Evolutionary conservation across 2,329 filamentous ascomycete species (phyloP).

Genomic region (Ascochyta viciae-villosae): DNA sequence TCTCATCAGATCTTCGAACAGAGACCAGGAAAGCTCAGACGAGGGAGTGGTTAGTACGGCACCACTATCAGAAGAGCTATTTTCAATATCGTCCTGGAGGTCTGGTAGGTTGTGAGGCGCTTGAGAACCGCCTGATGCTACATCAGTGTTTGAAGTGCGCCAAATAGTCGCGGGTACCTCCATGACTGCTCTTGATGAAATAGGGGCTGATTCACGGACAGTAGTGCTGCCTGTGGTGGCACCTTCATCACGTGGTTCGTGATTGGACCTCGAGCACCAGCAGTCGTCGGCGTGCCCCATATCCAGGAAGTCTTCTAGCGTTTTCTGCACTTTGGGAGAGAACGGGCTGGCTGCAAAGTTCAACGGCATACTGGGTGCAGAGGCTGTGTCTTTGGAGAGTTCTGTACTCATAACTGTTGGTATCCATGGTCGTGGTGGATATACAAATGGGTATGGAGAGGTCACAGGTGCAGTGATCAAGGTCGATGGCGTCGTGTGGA

Average conservation of each 20-base stretch:
- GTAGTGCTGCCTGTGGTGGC: neutral
- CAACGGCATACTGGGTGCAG: neutral
- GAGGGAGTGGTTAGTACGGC: neutral
- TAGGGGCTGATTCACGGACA: neutral
- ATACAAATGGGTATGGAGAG: constrained; percentile 12
- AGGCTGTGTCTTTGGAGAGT: neutral
- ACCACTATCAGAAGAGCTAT: neutral
- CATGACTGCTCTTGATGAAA: neutral
- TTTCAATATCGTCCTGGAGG: neutral
- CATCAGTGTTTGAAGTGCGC: neutral
- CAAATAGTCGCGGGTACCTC: neutral
- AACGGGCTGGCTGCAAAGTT: neutral
- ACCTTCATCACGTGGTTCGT: neutral
- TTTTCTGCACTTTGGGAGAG: constrained; percentile 1
- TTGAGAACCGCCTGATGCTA: neutral
- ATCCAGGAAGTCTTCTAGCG: constrained; percentile 23
- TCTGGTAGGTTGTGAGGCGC: neutral
- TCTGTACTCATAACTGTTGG: neutral
- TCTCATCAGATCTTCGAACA: neutral
- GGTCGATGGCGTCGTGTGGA: neutral
- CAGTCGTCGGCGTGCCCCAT: constrained; percentile 34
- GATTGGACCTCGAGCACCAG: constrained; percentile 28
- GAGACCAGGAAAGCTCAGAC: neutral
- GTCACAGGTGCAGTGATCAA: constrained; percentile 13
- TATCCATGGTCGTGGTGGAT: neutral